Base-by-base conservation (phyloP, 495 filamentous ascomycete genomes). In the Penicilliopsis zonata region DNA sequence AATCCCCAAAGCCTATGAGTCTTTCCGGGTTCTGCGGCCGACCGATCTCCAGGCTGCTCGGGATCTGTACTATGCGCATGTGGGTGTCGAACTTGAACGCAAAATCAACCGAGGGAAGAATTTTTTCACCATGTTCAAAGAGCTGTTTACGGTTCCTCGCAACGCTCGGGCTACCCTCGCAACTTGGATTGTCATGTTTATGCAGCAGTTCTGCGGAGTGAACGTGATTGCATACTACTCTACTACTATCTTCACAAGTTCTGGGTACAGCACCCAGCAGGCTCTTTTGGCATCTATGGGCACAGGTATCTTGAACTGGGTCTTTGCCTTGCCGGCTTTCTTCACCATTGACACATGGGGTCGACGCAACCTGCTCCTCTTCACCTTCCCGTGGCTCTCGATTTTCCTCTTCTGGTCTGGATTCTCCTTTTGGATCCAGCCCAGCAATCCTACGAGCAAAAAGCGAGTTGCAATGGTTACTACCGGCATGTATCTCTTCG, bases 271-370 rank as follows among this genome's bases (percentile, higher is more conserved):
- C 16, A 50, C 45, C 2, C 50, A 57, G n/a, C 42, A 55, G 9
- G 66, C 72, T 1, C 50, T 79, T 18, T 45, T 74, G 3, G 69
- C 61, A 2, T 74, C 72, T 7, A 67, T 71, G 58, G 77, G 76
- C 3, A 77, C 70, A 3, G 81, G 80, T 8, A 63, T 75, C 25
- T 43, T 80, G 15, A 78, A 80, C 42, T 77, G 76, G 53, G 45
- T 80, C 20, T 80, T 77, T 34, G 72, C 77, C 3, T 55, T 69
- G 16, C 80, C 79, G 4, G 77, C 80, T 3, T 58, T 83, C 33
- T 77, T 72, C 49, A 78, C 76, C 0, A 80, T 78, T 30, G 74
- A 78, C 44, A 79, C 72, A 2, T 78, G 67, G 44, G 75, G 74
- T 3, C 63, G 75, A 5, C 69, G 76, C 4, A 64, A 68, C 16